Percentiles rank a stretch among this genome's conserved stretches.
Evolutionary conservation across 148 eudicot species (phyloP).

Genomic region (Rhododendron kiyosumense): DNA sequence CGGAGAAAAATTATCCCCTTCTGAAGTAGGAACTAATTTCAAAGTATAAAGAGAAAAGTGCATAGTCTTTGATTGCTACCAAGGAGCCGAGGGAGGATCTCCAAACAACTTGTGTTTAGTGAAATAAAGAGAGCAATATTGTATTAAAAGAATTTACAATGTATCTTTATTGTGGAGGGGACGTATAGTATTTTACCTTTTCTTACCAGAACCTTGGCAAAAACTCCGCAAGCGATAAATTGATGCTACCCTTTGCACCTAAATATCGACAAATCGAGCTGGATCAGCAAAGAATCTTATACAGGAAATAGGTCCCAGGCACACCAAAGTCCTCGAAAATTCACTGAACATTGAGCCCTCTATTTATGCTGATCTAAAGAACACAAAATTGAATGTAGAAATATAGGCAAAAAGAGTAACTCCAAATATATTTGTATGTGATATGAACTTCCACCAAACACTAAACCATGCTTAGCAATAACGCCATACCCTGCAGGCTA

Average conservation of each 20-base stretch:
- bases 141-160: not conserved
- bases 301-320: not conserved
- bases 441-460: not conserved
- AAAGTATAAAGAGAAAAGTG: not conserved
- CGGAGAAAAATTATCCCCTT: not conserved
- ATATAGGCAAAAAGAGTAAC: not conserved
- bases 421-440: not conserved
- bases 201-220: constrained; percentile 81
- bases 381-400: not conserved
- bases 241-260: constrained; percentile 82
- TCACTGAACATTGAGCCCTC: not conserved
- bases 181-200: constrained; percentile 37
- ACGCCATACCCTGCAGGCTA: not conserved
- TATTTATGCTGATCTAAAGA: not conserved
- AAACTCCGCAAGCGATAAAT: constrained; percentile 73
- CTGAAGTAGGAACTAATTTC: not conserved
- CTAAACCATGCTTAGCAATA: not conserved
- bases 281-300: not conserved
- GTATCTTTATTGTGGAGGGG: not conserved
- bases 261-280: not conserved
- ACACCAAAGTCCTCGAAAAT: not conserved
- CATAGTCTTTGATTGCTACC: not conserved
- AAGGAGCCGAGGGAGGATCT: not conserved
- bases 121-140: not conserved
- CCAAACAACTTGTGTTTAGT: not conserved